Evolutionary conservation across 352 stramenopile genomes (phyloP).

Genomic region (Aphanomyces euteiches): DNA sequence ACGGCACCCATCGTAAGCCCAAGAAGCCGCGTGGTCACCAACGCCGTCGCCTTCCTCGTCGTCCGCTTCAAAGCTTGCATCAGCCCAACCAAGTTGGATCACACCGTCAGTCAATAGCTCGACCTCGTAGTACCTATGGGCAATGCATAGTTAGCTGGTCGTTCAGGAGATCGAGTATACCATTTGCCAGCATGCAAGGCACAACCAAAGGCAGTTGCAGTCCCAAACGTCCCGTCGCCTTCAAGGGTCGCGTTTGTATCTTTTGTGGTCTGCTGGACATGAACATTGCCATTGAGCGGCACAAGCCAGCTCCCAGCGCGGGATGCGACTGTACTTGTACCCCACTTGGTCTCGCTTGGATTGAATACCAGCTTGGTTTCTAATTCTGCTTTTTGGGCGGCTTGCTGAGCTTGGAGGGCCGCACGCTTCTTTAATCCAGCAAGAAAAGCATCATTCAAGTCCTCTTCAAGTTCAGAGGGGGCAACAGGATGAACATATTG

Average conservation of each 20-base stretch:
- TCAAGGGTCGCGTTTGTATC: slow-evolving; percentile 36
- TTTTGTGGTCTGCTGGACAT: slow-evolving; percentile 32
- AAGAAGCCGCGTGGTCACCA: slow-evolving; percentile 86
- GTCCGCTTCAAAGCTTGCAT: slow-evolving; percentile 68
- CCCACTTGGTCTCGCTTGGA: slow-evolving; percentile 13
- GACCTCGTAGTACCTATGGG: slow-evolving; percentile 82
- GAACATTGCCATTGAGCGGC: slow-evolving; percentile 42
- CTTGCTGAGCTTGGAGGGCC: slow-evolving; percentile 31
- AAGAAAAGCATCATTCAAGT: slow-evolving; percentile 68
- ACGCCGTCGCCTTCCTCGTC: slow-evolving; percentile 84
- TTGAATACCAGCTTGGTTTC: slow-evolving; percentile 22
- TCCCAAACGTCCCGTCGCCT: slow-evolving; percentile 73
- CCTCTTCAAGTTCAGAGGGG: slow-evolving; percentile 45
- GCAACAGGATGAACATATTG: slow-evolving; percentile 58
- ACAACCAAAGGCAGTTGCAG: slow-evolving; percentile 50
- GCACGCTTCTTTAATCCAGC: slow-evolving; percentile 54
- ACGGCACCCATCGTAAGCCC: slow-evolving; percentile 85
- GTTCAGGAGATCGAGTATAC: slow-evolving; percentile 18
- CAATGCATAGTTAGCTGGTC: background rate
- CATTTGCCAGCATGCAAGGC: slow-evolving; percentile 57
- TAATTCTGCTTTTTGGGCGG: slow-evolving; percentile 11
- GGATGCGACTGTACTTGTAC: slow-evolving; percentile 24
- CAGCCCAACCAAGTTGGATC: slow-evolving; percentile 91
- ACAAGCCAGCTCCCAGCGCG: slow-evolving; percentile 47
- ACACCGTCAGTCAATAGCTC: slow-evolving; percentile 83